phyloP scores from a whole-genome alignment of 768 basidiomycete genomes.

The Mycena albidolilacea region DNA sequence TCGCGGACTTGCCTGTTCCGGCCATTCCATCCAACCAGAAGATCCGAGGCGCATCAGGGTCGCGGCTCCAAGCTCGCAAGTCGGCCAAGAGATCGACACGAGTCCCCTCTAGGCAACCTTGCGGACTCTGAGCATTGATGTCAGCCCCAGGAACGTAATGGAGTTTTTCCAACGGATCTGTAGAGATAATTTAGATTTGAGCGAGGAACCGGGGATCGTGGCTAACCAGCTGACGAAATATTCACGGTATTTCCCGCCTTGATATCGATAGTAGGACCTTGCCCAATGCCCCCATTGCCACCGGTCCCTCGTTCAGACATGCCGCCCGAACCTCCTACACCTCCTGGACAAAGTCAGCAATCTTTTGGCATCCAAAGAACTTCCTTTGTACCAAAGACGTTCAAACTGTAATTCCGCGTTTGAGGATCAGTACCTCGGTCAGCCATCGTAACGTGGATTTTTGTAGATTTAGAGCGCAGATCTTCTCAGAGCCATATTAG shows the following conservation, averaged over 20 bases:
- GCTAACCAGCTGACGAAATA: neutral
- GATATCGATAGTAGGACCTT: constrained; percentile 3
- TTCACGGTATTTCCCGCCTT: neutral
- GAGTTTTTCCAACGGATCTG: constrained; percentile 10
- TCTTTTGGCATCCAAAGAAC: too few relatives aligned
- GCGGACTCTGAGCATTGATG: constrained; percentile 12
- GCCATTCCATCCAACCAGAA: constrained; percentile 12
- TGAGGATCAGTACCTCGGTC: too few relatives aligned
- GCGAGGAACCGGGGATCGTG: neutral
- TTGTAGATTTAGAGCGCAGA: too few relatives aligned
- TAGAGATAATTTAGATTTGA: neutral
- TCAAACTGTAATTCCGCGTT: too few relatives aligned
- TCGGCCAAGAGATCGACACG: constrained; percentile 4
- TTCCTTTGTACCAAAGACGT: too few relatives aligned
- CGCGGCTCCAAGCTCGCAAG: neutral
- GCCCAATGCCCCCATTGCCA: neutral
- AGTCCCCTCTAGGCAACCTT: constrained; percentile 10
- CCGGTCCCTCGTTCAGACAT: neutral
- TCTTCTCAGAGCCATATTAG: too few relatives aligned
- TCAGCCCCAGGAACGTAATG: neutral
- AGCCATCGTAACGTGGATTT: too few relatives aligned
- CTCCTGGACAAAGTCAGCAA: too few relatives aligned
- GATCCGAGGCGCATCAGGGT: neutral
- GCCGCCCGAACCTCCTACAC: neutral
- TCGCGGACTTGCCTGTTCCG: neutral